These are phyloP conservation scores for Prunus mongolica DNA, from an alignment of 306 rosid species.

Conservation along the genomic window DNA sequence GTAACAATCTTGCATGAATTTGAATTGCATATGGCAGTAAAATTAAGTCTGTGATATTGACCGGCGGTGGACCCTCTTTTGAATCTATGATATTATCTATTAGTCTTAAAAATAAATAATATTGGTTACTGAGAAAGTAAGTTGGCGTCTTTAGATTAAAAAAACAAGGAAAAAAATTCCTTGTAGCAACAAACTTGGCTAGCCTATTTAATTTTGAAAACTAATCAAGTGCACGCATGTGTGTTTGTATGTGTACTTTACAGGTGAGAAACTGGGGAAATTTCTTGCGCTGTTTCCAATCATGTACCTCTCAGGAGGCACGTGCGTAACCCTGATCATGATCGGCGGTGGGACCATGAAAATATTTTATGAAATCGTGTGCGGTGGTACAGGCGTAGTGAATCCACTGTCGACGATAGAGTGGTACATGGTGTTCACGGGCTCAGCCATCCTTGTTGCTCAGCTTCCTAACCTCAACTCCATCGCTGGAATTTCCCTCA, in stretches of 20 bases:
- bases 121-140: too few species aligned
- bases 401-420: conserved; percentile 38
- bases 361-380: conserved; percentile 46
- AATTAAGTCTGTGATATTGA: too few species aligned
- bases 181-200: too few species aligned
- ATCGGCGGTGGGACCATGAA: conserved; percentile 75
- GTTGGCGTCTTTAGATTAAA: too few species aligned
- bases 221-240: too few species aligned
- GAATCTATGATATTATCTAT: too few species aligned
- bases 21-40: too few species aligned
- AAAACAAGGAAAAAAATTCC: too few species aligned
- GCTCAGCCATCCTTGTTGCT: conserved; percentile 51
- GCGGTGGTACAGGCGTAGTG: conserved; percentile 26
- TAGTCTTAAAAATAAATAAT: too few species aligned
- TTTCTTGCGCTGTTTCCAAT: conserved; percentile 52
- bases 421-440: conserved; percentile 64
- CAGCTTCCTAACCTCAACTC: conserved; percentile 82
- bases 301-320: conserved; percentile 73
- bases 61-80: too few species aligned
- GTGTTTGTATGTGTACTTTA: background rate
- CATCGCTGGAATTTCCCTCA: conserved; percentile 61
- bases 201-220: too few species aligned
- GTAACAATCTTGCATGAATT: too few species aligned
- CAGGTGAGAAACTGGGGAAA: conserved; percentile 73
- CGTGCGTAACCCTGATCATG: conserved; percentile 74